phyloP scores from a whole-genome alignment of 2,329 filamentous ascomycete species.

The Colletotrichum gloeosporioides region DNA sequence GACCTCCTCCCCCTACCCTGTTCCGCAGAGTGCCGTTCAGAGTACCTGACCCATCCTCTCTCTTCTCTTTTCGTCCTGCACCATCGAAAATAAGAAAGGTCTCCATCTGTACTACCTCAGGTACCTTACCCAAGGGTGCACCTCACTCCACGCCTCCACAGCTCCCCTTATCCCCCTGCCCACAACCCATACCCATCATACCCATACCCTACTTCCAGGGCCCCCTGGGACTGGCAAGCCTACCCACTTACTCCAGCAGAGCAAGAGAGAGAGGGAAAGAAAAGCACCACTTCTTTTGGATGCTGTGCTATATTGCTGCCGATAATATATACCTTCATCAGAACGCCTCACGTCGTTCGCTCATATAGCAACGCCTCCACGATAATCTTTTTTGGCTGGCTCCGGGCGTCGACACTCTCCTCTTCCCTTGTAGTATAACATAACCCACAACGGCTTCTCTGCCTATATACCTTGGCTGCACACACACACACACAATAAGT shows the following conservation, averaged over 20 bases:
- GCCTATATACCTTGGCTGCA: background rate
- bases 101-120: conserved; percentile 19
- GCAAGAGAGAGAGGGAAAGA: background rate
- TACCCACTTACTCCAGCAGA: conserved; percentile 6
- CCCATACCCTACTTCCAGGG: conserved; percentile 10
- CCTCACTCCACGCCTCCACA: conserved; percentile 25
- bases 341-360: conserved; percentile 17
- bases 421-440: conserved; percentile 15
- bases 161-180: conserved; percentile 21
- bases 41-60: conserved; percentile 24
- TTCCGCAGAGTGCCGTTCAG: background rate
- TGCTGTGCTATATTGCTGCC: conserved; percentile 26
- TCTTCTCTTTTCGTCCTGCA: conserved; percentile 17
- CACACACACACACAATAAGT: background rate
- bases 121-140: conserved; percentile 18
- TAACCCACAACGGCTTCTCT: conserved; percentile 2
- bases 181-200: conserved; percentile 23
- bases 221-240: background rate
- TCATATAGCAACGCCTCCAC: conserved; percentile 21
- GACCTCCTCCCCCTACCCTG: background rate
- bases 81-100: conserved; percentile 22
- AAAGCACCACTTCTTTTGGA: conserved; percentile 20
- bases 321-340: conserved; percentile 29
- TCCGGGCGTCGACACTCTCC: conserved; percentile 4
- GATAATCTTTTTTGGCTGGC: conserved; percentile 18